phyloP scores from a whole-genome alignment of 2,329 filamentous ascomycete genomes.

The Claviceps citrina region DNA sequence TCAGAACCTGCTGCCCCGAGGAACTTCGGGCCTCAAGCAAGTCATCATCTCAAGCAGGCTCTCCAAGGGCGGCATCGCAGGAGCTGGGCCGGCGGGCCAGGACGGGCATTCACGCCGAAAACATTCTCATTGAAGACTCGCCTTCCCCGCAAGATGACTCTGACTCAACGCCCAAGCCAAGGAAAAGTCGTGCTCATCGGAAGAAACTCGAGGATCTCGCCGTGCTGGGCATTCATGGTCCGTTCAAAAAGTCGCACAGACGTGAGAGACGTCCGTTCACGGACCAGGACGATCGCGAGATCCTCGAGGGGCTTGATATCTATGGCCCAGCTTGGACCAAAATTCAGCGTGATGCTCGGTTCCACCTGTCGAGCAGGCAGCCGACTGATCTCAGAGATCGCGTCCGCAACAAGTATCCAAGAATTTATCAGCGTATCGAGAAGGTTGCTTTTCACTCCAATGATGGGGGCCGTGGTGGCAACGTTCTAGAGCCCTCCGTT shows the following conservation, averaged over 20 bases:
- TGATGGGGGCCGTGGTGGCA: constrained; percentile 24
- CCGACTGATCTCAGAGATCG: constrained; percentile 49
- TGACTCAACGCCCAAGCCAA: constrained; percentile 25
- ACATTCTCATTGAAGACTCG: constrained; percentile 35
- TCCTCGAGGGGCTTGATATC: constrained; percentile 41
- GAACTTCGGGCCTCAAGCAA: constrained; percentile 36
- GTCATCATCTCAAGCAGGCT: constrained; percentile 11
- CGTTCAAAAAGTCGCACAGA: constrained; percentile 46
- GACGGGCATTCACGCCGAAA: constrained; percentile 37
- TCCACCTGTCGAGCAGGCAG: constrained; percentile 41
- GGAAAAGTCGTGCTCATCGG: constrained; percentile 38
- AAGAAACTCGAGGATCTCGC: constrained; percentile 40
- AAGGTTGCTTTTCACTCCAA: constrained; percentile 35
- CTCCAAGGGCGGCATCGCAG: constrained; percentile 9
- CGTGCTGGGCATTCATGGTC: constrained; percentile 43
- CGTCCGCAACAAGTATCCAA: constrained; percentile 47
- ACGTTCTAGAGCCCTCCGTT: constrained; percentile 35
- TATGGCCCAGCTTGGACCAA: constrained; percentile 52
- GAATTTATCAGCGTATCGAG: constrained; percentile 40
- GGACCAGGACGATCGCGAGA: constrained; percentile 46
- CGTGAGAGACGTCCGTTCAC: constrained; percentile 46
- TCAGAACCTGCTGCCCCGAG: constrained; percentile 48
- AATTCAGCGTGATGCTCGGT: constrained; percentile 44
- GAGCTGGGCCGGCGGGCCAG: constrained; percentile 24
- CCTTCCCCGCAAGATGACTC: constrained; percentile 16